These are phyloP conservation scores for Lactarius sanguifluus DNA, from an alignment of 768 basidiomycete genomes.

Conservation along the genomic window DNA sequence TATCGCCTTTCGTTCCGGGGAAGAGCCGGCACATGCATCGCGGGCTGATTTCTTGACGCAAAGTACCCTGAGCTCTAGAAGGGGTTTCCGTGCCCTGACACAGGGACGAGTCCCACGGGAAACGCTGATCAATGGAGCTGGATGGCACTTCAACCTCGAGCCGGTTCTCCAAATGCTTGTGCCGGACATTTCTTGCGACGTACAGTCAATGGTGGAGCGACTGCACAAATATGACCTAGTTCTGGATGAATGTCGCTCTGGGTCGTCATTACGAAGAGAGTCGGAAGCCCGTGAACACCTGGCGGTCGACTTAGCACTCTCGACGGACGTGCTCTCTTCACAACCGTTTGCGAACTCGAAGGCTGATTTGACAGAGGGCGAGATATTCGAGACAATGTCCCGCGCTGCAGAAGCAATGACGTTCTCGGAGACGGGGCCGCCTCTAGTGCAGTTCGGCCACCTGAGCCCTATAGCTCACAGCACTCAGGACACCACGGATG, in stretches of 20 bases:
- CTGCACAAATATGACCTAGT: slow-evolving; percentile 48
- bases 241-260: slow-evolving; percentile 41
- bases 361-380: slow-evolving; percentile 32
- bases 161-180: slow-evolving; percentile 46
- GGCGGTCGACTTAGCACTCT: slow-evolving; percentile 60
- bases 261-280: slow-evolving; percentile 48
- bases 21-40: slow-evolving; percentile 44
- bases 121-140: slow-evolving; percentile 42
- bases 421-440: slow-evolving; percentile 49
- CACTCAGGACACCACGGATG: no score
- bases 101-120: slow-evolving; percentile 48
- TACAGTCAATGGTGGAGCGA: slow-evolving; percentile 39
- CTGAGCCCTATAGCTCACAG: slow-evolving; percentile 49
- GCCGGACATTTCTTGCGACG: slow-evolving; percentile 39
- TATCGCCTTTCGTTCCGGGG: slow-evolving; percentile 53
- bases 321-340: slow-evolving; percentile 57
- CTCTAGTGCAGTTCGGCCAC: slow-evolving; percentile 60
- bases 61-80: slow-evolving; percentile 49
- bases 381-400: slow-evolving; percentile 54
- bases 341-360: slow-evolving; percentile 38
- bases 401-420: slow-evolving; percentile 51
- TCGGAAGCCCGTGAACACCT: slow-evolving; percentile 59
- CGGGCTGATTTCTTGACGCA: slow-evolving; percentile 61
- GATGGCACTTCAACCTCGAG: slow-evolving; percentile 56
- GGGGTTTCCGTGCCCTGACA: slow-evolving; percentile 53